Percentiles rank a stretch among this genome's conserved stretches.
phyloP scores from a whole-genome alignment of 345 rosid genomes.

The Salix koriyanagi region DNA sequence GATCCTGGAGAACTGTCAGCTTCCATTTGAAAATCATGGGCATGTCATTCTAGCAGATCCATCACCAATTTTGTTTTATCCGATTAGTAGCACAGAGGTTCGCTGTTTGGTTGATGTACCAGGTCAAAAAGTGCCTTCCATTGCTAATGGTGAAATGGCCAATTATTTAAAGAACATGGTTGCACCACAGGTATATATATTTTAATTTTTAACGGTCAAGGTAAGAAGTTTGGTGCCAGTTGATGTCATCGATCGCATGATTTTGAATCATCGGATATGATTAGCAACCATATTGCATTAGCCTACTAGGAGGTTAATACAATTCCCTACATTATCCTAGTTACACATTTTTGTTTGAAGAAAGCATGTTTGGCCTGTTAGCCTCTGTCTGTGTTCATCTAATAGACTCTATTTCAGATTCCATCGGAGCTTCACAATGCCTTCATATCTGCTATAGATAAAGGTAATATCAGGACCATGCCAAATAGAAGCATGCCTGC shows the following conservation, averaged over 20 bases:
- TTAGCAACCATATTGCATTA: too few relatives aligned
- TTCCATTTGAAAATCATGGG: constrained; percentile 22
- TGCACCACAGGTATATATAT: constrained; percentile 15
- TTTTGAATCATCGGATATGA: neutral
- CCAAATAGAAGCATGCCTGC: constrained; percentile 25
- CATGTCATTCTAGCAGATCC: constrained; percentile 23
- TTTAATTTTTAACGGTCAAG: neutral
- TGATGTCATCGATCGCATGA: neutral
- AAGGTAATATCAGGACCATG: constrained; percentile 16
- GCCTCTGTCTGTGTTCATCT: neutral
- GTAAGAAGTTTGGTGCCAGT: neutral
- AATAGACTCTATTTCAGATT: constrained; percentile 1
- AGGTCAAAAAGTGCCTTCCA: constrained; percentile 18
- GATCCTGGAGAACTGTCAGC: constrained; percentile 17
- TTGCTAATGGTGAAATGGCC: constrained; percentile 22
- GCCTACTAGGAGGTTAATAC: too few relatives aligned
- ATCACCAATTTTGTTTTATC: constrained; percentile 20
- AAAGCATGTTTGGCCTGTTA: neutral
- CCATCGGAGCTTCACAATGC: constrained; percentile 4
- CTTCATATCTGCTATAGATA: constrained; percentile 11
- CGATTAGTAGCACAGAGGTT: constrained; percentile 19
- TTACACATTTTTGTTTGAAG: neutral
- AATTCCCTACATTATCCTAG: neutral
- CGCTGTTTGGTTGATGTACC: constrained; percentile 23
- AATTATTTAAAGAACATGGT: constrained; percentile 14